phyloP scores from a whole-genome alignment of 768 basidiomycete genomes.

The Cystofilobasidium bisporidii region DNA sequence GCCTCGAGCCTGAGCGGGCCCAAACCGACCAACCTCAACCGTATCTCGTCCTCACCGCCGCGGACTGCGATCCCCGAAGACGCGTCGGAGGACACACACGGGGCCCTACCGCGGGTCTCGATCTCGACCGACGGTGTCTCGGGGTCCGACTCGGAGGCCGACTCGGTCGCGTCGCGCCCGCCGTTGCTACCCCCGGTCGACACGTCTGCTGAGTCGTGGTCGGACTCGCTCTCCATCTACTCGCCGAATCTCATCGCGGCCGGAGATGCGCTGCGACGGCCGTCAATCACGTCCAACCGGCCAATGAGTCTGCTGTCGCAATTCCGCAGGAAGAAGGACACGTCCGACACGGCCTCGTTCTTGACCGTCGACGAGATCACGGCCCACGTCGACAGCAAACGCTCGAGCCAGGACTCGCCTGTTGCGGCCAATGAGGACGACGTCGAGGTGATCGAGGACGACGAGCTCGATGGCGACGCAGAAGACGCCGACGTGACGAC shows the following conservation, averaged over 20 bases:
- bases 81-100: not conserved
- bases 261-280: slow-evolving; percentile 27
- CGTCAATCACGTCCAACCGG: slow-evolving; percentile 40
- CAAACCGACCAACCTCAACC: slow-evolving; percentile 13
- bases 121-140: slow-evolving; percentile 36
- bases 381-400: slow-evolving; percentile 66
- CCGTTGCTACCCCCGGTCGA: slow-evolving; percentile 39
- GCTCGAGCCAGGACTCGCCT: slow-evolving; percentile 45
- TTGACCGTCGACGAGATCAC: slow-evolving; percentile 98
- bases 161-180: slow-evolving; percentile 31
- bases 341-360: slow-evolving; percentile 78
- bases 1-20: slow-evolving; percentile 28
- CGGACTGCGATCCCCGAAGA: slow-evolving; percentile 36
- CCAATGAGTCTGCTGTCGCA: slow-evolving; percentile 52
- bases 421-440: slow-evolving; percentile 50
- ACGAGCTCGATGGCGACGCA: slow-evolving; percentile 29
- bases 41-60: slow-evolving; percentile 31
- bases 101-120: slow-evolving; percentile 32
- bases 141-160: slow-evolving; percentile 27
- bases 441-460: slow-evolving; percentile 41
- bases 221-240: slow-evolving; percentile 53
- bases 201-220: slow-evolving; percentile 55
- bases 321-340: slow-evolving; percentile 61
- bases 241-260: slow-evolving; percentile 27
- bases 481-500: slow-evolving; percentile 36